A percentile compares a stretch with the other conserved stretches of the same genome.
Evolutionary conservation across 805 yeast genomes (phyloP).

Genomic region (Lipomyces lipofer): DNA sequence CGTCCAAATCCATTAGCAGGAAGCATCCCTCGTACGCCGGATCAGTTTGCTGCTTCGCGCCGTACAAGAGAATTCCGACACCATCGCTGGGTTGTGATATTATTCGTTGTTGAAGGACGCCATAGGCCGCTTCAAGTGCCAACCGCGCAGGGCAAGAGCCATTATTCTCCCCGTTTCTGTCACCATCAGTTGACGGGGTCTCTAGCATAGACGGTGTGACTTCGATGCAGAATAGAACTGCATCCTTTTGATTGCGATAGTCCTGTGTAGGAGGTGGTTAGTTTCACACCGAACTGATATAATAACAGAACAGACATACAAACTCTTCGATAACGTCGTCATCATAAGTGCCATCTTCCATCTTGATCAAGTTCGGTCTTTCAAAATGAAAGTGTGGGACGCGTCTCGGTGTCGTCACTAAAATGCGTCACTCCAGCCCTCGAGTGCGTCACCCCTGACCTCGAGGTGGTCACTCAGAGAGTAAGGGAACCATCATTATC

Average conservation of each 20-base stretch:
- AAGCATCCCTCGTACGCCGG: slow-evolving; percentile 26
- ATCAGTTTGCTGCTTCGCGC: slow-evolving; percentile 38
- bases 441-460: no score
- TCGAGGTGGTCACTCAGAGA: no score
- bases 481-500: no score
- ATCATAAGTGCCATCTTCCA: no score
- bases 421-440: no score
- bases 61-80: slow-evolving; percentile 64
- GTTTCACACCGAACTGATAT: no score
- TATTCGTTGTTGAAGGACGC: slow-evolving; percentile 65
- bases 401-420: no score
- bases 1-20: slow-evolving; percentile 32
- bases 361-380: no score
- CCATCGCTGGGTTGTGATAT: slow-evolving; percentile 69
- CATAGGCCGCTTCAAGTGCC: slow-evolving; percentile 55
- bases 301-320: slow-evolving; percentile 8
- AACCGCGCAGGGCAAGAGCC: slow-evolving; percentile 24
- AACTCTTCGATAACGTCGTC: slow-evolving; percentile 24
- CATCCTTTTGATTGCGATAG: slow-evolving; percentile 37
- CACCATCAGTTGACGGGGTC: slow-evolving; percentile 19
- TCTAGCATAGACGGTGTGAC: slow-evolving; percentile 39
- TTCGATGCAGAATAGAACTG: slow-evolving; percentile 42
- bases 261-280: slow-evolving; percentile 21
- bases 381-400: no score
- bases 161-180: slow-evolving; percentile 5